Conservation (phyloP, 306 rosid species). For the Spatholobus suberectus region DNA sequence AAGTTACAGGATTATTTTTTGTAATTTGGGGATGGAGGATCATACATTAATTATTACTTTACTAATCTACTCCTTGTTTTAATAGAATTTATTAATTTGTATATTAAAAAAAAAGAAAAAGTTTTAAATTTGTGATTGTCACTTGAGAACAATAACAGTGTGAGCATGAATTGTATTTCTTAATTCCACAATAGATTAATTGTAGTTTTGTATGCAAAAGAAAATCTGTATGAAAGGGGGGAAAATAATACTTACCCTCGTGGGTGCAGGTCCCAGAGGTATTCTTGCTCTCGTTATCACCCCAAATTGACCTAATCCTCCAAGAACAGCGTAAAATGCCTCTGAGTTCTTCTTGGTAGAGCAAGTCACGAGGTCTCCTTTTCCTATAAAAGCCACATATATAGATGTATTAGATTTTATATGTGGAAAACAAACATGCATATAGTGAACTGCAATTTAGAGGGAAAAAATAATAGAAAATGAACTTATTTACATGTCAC, state of each 20-base stretch:
- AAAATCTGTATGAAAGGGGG: not conserved
- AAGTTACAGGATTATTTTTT: too few relatives aligned
- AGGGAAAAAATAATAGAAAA: too few relatives aligned
- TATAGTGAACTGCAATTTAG: not conserved
- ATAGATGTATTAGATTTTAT: not conserved
- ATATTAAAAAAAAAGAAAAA: too few relatives aligned
- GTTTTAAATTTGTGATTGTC: too few relatives aligned
- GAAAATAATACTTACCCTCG: conserved; percentile 45
- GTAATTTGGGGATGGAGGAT: too few relatives aligned
- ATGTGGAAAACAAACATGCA: not conserved
- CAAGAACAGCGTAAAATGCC: conserved; percentile 66
- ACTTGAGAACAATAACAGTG: too few relatives aligned
- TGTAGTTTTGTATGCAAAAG: not conserved
- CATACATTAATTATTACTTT: too few relatives aligned
- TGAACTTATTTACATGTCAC: too few relatives aligned
- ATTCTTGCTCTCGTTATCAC: conserved; percentile 83
- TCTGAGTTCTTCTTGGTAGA: conserved; percentile 50
- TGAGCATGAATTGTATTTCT: too few relatives aligned
- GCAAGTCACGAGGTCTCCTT: conserved; percentile 69
- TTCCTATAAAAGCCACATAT: conserved; percentile 44
- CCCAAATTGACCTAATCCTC: conserved; percentile 92
- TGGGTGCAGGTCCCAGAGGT: conserved; percentile 58
- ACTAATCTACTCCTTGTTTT: too few relatives aligned
- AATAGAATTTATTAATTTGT: too few relatives aligned
- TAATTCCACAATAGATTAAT: too few relatives aligned